Evolutionary conservation across 2,329 filamentous ascomycete species (phyloP).

Genomic region (Exserohilum rostratum): DNA sequence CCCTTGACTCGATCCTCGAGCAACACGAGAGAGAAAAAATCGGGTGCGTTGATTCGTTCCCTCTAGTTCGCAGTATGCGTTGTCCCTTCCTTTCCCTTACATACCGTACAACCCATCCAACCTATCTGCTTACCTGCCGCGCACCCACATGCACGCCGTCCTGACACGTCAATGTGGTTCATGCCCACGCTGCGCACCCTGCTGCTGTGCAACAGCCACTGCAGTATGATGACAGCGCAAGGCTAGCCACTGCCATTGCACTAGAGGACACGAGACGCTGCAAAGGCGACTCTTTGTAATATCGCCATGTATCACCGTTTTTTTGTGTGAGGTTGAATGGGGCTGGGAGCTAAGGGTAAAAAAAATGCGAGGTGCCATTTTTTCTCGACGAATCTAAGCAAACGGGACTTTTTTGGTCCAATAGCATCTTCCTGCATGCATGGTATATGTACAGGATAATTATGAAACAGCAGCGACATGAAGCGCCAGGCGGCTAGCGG

Average conservation of each 20-base stretch:
- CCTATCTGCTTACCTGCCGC: neutral
- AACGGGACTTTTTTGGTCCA: too few relatives aligned
- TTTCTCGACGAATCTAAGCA: too few relatives aligned
- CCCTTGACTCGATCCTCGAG: neutral
- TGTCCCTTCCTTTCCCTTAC: slow-evolving; percentile 15
- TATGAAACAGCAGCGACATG: neutral
- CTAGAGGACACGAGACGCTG: too few relatives aligned
- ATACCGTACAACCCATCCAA: neutral
- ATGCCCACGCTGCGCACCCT: slow-evolving; percentile 21
- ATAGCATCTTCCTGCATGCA: too few relatives aligned
- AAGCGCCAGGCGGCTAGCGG: neutral
- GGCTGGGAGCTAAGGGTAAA: too few relatives aligned
- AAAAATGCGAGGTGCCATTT: too few relatives aligned
- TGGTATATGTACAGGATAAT: neutral
- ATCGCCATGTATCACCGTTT: too few relatives aligned
- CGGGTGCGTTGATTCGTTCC: slow-evolving; percentile 22
- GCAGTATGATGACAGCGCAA: neutral
- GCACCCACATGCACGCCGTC: neutral
- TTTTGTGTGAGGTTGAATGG: too few relatives aligned
- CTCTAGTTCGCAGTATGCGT: slow-evolving; percentile 31
- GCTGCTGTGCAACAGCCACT: neutral
- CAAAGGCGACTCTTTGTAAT: too few relatives aligned
- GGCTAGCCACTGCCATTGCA: neutral
- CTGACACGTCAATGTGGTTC: slow-evolving; percentile 46
- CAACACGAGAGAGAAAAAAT: neutral